Base-by-base conservation (phyloP, 371 early-diverging fungal genomes). In the Syncephalis plumigaleata region DNA sequence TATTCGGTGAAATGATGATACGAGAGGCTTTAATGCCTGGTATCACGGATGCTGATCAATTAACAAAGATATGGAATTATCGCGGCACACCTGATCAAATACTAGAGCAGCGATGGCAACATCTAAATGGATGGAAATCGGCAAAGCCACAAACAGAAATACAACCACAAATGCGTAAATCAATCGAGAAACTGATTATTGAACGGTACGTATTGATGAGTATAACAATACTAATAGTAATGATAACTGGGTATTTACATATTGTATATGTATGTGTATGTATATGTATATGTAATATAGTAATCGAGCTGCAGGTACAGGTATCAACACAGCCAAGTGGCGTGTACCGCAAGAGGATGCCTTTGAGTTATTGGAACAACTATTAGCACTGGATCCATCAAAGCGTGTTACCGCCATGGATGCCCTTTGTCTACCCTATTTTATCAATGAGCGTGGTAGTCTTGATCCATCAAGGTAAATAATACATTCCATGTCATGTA, bases 1-100 rank as follows among this genome's bases (percentile, higher is more conserved):
- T 85, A 1, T 70, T 76, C 55, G 86, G 71, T 20, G 98, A 97
- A 60, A 78, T 97, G 64, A 56, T 92, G 21, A 66, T 61, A 48
- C 66, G 76, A 27, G 55, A 73, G 45, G 84, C 92, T 3, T 68
- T 92, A 11, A 68, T 94, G 44, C 83, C 70, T 54, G 94, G 93
- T 24, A 57, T 51, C 13, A 63, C 80, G 13, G 93, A 92, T 53
- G 51, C 83, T 36, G 81, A 85, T 51, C 91, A 93, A 55, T 48
- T 91, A 20, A 77, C 81, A 43, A 67, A 66, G 27, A 85, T 94
- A 22, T 84, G 84, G 53, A 59, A 71, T n/a, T 55, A 84, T 4
- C 82, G 84, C 52, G 91, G 91, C 0, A 73, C 83, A 4, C 91
- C 92, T 90, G 80, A 68, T 1, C 64, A 81, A 31, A 65, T 76